Conservation (phyloP, 345 rosid species). For the Erysimum cheiranthoides region DNA sequence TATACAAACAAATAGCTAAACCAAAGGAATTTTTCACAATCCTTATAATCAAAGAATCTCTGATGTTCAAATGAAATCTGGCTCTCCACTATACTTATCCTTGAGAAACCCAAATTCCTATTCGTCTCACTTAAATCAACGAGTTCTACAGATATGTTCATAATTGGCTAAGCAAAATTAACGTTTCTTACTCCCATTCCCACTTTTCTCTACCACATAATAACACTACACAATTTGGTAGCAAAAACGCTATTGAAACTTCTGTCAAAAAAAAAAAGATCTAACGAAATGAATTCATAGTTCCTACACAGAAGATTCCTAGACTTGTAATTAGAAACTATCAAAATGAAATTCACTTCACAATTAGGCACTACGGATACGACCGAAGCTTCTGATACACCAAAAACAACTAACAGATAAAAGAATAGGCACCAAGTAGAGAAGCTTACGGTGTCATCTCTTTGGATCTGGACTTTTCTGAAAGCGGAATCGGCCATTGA, state of each 20-base stretch:
- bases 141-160: too few species aligned
- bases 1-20: slow-evolving; percentile 2
- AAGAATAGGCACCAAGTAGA: neutral
- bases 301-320: neutral
- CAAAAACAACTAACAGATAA: neutral
- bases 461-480: slow-evolving; percentile 80
- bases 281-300: too few species aligned
- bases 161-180: too few species aligned
- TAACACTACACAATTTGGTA: too few species aligned
- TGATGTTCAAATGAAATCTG: neutral
- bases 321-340: neutral
- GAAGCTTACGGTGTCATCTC: slow-evolving; percentile 77
- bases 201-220: too few species aligned
- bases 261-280: too few species aligned
- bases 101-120: too few species aligned
- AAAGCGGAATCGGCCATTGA: slow-evolving; percentile 84
- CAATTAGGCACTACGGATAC: neutral
- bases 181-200: too few species aligned
- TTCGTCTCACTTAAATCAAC: too few species aligned
- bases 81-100: neutral
- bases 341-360: neutral
- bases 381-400: slow-evolving; percentile 1
- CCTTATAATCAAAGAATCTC: neutral
- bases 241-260: too few species aligned
- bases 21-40: neutral